These are phyloP conservation scores for Sclerotinia borealis DNA, from an alignment of 2,329 filamentous ascomycete genomes.

Conservation along the genomic window DNA sequence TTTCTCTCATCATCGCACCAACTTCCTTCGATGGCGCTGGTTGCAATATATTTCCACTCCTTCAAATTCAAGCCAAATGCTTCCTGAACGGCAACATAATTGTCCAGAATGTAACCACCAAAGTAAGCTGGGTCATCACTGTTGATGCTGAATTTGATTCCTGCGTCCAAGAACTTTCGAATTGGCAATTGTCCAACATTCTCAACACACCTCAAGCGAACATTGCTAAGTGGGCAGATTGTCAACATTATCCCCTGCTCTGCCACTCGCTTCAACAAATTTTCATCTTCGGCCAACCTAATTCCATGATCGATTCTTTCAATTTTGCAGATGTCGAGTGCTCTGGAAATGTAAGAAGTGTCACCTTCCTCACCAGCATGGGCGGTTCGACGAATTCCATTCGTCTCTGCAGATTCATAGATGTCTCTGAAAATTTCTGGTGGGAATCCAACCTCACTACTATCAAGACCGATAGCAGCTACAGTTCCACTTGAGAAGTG, in stretches of 20 bases:
- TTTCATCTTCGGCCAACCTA: constrained; percentile 53
- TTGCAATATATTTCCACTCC: constrained; percentile 63
- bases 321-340: constrained; percentile 55
- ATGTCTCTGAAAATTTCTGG: constrained; percentile 56
- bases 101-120: constrained; percentile 67
- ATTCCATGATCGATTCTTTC: constrained; percentile 72
- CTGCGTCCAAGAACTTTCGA: constrained; percentile 37
- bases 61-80: constrained; percentile 54
- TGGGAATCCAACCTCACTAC: constrained; percentile 52
- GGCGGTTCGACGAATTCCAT: constrained; percentile 57
- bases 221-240: constrained; percentile 69
- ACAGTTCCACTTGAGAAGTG: constrained; percentile 49
- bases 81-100: constrained; percentile 70
- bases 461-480: constrained; percentile 61
- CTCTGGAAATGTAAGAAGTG: constrained; percentile 55
- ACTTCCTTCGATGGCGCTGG: constrained; percentile 58
- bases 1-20: constrained; percentile 65
- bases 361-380: constrained; percentile 75
- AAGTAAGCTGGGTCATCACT: constrained; percentile 52
- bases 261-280: constrained; percentile 53
- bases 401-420: constrained; percentile 48
- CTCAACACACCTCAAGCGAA: constrained; percentile 45
- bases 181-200: constrained; percentile 41
- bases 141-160: constrained; percentile 42
- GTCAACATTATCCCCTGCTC: constrained; percentile 55